These are phyloP conservation scores for Pythium aquatile DNA, from an alignment of 352 stramenopile genomes.

Conservation along the genomic window DNA sequence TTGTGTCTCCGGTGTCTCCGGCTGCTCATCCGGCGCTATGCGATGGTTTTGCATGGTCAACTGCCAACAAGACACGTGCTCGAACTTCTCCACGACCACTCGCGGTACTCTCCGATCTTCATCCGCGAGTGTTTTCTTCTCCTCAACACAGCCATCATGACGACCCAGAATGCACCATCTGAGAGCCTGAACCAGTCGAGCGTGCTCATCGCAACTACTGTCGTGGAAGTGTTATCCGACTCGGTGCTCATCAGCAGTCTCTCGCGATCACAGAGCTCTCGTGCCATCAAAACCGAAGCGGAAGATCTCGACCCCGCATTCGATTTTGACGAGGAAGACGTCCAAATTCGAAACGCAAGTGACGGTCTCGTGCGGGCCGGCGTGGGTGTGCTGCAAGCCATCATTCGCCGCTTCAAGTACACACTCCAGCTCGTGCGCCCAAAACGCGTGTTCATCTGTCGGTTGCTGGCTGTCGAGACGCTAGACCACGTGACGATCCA, in stretches of 20 bases:
- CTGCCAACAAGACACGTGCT: constrained; percentile 60
- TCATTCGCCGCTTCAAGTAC: constrained; percentile 70
- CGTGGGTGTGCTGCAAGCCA: constrained; percentile 64
- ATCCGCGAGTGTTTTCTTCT: constrained; percentile 77
- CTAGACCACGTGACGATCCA: constrained; percentile 73
- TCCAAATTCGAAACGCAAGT: constrained; percentile 57
- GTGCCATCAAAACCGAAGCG: constrained; percentile 2
- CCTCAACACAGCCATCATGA: constrained; percentile 71
- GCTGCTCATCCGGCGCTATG: constrained; percentile 68
- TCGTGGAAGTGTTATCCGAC: constrained; percentile 63
- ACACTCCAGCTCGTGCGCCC: constrained; percentile 58
- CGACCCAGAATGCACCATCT: constrained; percentile 55
- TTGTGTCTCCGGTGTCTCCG: constrained; percentile 68
- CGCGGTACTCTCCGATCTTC: constrained; percentile 44
- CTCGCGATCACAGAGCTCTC: constrained; percentile 27
- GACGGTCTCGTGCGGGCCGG: constrained; percentile 72
- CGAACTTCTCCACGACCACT: constrained; percentile 56
- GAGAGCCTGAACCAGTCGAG: constrained; percentile 65
- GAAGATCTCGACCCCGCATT: constrained; percentile 36
- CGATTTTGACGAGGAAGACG: constrained; percentile 59
- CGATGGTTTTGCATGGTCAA: constrained; percentile 78
- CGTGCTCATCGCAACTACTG: constrained; percentile 38
- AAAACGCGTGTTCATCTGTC: constrained; percentile 72
- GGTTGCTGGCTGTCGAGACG: constrained; percentile 66
- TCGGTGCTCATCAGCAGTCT: constrained; percentile 50